Evolutionary conservation across 352 stramenopile genomes (phyloP).

Genomic region (Phytophthora tubulina): DNA sequence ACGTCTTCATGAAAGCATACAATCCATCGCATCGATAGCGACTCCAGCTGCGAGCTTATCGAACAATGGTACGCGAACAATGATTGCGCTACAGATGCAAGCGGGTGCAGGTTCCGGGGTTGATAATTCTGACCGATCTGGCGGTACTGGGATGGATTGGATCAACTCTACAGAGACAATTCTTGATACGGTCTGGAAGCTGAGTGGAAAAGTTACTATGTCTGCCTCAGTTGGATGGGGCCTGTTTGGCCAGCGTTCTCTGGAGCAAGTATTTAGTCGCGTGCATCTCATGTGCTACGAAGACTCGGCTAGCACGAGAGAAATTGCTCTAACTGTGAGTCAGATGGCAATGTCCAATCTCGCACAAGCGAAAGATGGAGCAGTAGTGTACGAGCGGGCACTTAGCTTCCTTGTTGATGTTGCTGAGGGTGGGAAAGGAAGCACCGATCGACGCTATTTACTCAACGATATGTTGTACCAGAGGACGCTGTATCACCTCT

Average conservation of each 20-base stretch:
- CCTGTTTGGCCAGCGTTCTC: slow-evolving; percentile 58
- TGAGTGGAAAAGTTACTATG: slow-evolving; percentile 70
- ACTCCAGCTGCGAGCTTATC: slow-evolving; percentile 31
- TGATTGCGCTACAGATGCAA: slow-evolving; percentile 45
- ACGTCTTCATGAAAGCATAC: slow-evolving; percentile 43
- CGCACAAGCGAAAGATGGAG: slow-evolving; percentile 10
- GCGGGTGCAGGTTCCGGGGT: slow-evolving; percentile 20
- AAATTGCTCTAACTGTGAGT: slow-evolving; percentile 64
- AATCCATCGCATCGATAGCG: slow-evolving; percentile 38
- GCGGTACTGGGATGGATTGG: slow-evolving; percentile 57
- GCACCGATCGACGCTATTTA: slow-evolving; percentile 28
- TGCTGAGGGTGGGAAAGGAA: slow-evolving; percentile 3
- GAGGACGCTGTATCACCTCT: slow-evolving; percentile 55
- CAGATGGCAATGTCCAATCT: slow-evolving; percentile 52
- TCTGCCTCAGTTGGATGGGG: slow-evolving; percentile 58
- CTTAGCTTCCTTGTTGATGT: slow-evolving; percentile 50
- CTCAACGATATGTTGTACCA: slow-evolving; percentile 54
- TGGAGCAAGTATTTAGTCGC: slow-evolving; percentile 58
- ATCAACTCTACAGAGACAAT: slow-evolving; percentile 64
- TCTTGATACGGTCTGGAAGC: slow-evolving; percentile 68
- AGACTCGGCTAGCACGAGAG: slow-evolving; percentile 54
- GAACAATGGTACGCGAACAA: slow-evolving; percentile 27
- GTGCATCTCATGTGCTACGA: slow-evolving; percentile 67
- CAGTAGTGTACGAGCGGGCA: slow-evolving; percentile 42
- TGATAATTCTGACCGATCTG: slow-evolving; percentile 11